phyloP scores from a whole-genome alignment of 75 land plant genomes.

The Isoetes taiwanensis region DNA sequence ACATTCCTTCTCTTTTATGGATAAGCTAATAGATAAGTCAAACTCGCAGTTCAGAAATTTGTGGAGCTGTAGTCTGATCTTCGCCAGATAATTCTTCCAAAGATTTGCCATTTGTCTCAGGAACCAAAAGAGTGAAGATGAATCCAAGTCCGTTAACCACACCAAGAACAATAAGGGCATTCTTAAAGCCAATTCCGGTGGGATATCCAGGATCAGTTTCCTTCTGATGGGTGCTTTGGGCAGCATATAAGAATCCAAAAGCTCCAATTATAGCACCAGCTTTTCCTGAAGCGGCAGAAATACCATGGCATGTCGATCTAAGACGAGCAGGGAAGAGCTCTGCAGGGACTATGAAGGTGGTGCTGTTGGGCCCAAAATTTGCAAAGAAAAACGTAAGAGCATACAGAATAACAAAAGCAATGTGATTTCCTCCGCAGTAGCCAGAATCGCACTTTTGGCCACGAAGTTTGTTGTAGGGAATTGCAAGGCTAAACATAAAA shows the following conservation, averaged over 20 bases:
- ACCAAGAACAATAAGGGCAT: conserved; percentile 21
- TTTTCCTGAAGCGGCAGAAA: conserved; percentile 28
- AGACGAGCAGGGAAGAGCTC: conserved; percentile 18
- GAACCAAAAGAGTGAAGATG: conserved; percentile 31
- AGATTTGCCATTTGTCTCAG: conserved; percentile 35
- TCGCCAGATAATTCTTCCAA: conserved; percentile 35
- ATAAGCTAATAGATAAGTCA: no score
- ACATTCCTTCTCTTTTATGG: no score
- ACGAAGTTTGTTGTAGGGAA: background rate
- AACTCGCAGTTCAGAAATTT: no score
- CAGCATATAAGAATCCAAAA: conserved; percentile 16
- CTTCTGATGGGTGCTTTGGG: conserved; percentile 9
- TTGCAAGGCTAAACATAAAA: background rate
- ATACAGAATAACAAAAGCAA: conserved; percentile 19
- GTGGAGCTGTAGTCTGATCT: conserved; percentile 17
- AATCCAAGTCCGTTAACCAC: conserved; percentile 19
- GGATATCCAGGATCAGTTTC: conserved; percentile 16
- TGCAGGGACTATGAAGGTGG: conserved; percentile 30
- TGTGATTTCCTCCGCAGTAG: background rate
- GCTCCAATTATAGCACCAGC: conserved; percentile 29
- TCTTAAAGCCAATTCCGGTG: conserved; percentile 21
- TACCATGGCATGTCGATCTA: conserved; percentile 16
- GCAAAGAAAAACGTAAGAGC: conserved; percentile 38
- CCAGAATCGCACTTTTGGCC: background rate
- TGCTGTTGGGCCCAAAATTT: conserved; percentile 43